phyloP scores from a whole-genome alignment of 2,329 filamentous ascomycete genomes.

The Ophiostoma montium region DNA sequence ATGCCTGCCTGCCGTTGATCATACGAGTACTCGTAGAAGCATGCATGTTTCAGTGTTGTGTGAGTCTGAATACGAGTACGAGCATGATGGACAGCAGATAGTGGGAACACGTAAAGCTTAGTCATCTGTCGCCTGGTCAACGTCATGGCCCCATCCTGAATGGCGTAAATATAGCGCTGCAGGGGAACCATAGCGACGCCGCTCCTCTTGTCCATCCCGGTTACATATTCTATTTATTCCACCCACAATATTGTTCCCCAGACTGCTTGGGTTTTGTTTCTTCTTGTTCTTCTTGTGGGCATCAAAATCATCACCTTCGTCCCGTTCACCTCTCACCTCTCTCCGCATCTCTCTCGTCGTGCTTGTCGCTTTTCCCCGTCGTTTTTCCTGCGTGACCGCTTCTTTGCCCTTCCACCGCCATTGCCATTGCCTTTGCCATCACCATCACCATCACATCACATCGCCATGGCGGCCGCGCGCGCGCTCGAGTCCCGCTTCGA shows the following conservation, averaged over 20 bases:
- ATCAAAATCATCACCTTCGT: not conserved
- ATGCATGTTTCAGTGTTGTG: no score
- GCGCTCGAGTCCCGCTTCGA: slow-evolving; percentile 79
- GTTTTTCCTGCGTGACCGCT: no score
- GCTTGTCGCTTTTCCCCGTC: not conserved
- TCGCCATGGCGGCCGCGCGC: slow-evolving; percentile 51
- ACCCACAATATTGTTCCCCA: not conserved
- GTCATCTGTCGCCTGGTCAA: no score
- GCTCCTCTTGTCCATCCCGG: not conserved
- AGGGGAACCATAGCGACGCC: not conserved
- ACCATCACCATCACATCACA: not conserved
- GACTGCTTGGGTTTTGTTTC: not conserved
- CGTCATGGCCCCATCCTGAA: no score
- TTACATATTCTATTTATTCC: not conserved
- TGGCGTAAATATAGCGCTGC: no score
- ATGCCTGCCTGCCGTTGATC: no score
- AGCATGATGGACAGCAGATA: no score
- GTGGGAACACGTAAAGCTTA: no score
- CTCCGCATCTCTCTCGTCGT: not conserved
- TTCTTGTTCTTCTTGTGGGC: not conserved
- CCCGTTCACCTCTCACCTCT: not conserved
- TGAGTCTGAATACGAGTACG: no score
- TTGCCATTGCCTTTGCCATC: not conserved
- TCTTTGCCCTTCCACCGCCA: no score
- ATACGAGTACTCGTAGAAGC: no score